Evolutionary conservation across 768 basidiomycete genomes (phyloP), one percentile per base, ranked within the genome.

Genomic region (Hydnum rufescens): DNA sequence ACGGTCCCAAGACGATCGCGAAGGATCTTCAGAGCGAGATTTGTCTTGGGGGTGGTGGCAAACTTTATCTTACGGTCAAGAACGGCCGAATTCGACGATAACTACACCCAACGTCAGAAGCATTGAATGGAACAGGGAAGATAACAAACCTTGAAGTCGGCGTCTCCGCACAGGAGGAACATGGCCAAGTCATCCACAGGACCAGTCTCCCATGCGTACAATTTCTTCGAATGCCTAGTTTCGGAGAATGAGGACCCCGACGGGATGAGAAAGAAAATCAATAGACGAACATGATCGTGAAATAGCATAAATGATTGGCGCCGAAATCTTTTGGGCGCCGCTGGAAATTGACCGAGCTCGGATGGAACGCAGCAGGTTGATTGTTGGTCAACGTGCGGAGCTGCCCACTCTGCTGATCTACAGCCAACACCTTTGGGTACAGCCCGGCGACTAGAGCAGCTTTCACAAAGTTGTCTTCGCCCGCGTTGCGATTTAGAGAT

Each of bases 221-320:
- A 65, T 63, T 78, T 88, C 66, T 88, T 95, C 4, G 90, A 92
- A 61, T 89, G 88, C 87, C 89, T 89, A n/a, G n/a, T n/a, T n/a
- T 51, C 44, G 55, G 30, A 52, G 53, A 50, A 49, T 55, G 55
- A 49, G 55, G n/a, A 52, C 53, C 13, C 13, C 22, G 36, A 13
- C 36, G 36, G 13, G 36, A 13, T 55, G 54, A 59, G 51, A 51
- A n/a, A 42, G 18, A 23, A 43, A 6, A 25, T 3, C 19, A 53
- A 49, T 49, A 19, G 32, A 19, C 64, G 56, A 57, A 85, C 86
- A 89, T 92, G 32, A 93, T 69, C 1, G 88, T 92, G 63, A 90
- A 95, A 64, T 89, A 93, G 16, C 73, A 70, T 49, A 93, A 62
- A 64, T 87, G 71, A 55, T 81, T 80, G 13, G 74, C 74, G 0